Conservation (phyloP, 441 rosid genomes). For the Arabidopsis lyrata region DNA sequence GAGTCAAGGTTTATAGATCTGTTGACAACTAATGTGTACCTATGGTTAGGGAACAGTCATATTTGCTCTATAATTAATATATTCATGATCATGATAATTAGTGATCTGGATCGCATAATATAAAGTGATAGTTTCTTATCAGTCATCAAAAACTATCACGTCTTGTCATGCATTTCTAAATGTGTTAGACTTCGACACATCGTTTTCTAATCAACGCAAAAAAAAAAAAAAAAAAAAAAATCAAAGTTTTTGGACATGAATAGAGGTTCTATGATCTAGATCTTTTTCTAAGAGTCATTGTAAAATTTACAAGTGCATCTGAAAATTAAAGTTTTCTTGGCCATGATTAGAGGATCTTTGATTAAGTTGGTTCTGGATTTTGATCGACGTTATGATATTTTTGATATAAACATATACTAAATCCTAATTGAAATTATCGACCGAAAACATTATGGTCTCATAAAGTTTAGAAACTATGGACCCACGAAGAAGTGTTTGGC, state of each 20-base stretch:
- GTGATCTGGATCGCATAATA: conserved; percentile 8
- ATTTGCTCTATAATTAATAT: conserved; percentile 9
- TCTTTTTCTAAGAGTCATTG: background rate
- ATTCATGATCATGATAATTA: background rate
- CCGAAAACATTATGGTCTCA: conserved; percentile 27
- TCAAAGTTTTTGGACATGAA: background rate
- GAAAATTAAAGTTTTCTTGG: background rate
- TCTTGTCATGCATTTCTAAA: background rate
- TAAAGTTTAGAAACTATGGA: conserved; percentile 31
- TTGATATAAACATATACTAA: conserved; percentile 29
- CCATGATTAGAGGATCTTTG: conserved; percentile 8
- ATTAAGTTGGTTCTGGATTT: conserved; percentile 20
- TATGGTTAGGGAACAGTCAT: conserved; percentile 1
- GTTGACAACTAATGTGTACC: conserved; percentile 9
- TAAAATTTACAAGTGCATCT: background rate
- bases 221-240: no score
- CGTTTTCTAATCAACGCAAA: background rate
- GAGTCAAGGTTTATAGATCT: conserved; percentile 16
- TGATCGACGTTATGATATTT: conserved; percentile 8
- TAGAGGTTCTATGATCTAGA: background rate
- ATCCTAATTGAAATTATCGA: background rate
- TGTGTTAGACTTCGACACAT: background rate
- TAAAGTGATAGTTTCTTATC: background rate
- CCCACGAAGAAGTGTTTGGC: conserved; percentile 41
- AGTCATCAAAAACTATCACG: background rate